phyloP scores from a whole-genome alignment of 352 stramenopile species.

The Halophytophthora polymorphica region DNA sequence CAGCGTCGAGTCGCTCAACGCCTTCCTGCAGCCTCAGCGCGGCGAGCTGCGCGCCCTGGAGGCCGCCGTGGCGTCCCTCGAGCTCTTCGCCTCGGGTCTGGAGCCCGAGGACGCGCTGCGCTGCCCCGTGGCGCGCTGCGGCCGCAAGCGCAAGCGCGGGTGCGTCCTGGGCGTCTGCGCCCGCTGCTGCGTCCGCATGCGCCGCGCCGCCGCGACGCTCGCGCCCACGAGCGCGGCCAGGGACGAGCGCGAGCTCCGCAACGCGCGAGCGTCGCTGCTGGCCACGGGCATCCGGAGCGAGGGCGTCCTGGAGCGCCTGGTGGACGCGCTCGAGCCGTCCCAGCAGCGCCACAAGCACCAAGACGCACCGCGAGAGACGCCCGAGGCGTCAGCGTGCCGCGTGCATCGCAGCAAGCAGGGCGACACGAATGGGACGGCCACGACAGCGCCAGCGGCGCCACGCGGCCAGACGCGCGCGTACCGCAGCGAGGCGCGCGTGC shows the following conservation, averaged over 20 bases:
- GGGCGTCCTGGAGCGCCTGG: conserved; percentile 10
- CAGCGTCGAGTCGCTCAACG: conserved; percentile 34
- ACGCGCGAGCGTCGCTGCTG: conserved; percentile 21
- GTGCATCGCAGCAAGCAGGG: conserved; percentile 29
- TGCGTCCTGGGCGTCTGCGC: conserved; percentile 48
- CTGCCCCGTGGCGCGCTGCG: conserved; percentile 39
- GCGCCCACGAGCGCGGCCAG: not conserved
- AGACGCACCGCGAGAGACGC: not conserved
- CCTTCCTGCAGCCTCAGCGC: conserved; percentile 27
- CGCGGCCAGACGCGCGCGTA: conserved; percentile 15
- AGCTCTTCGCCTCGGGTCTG: conserved; percentile 21
- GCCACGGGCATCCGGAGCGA: conserved; percentile 26
- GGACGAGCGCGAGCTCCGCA: conserved; percentile 3
- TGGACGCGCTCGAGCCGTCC: conserved; percentile 18
- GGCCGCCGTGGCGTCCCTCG: conserved; percentile 24
- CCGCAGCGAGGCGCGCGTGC: conserved; percentile 51
- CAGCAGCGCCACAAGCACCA: conserved; percentile 1
- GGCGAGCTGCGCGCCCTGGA: conserved; percentile 20
- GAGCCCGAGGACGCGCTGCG: conserved; percentile 1
- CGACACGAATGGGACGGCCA: not conserved
- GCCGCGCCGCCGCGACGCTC: conserved; percentile 25
- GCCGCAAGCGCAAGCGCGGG: conserved; percentile 38
- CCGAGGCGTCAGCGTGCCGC: conserved; percentile 14
- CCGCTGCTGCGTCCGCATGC: conserved; percentile 47
- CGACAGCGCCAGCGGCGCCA: not conserved